phyloP scores from a whole-genome alignment of 495 filamentous ascomycete genomes.

The Cercophora newfieldiana region DNA sequence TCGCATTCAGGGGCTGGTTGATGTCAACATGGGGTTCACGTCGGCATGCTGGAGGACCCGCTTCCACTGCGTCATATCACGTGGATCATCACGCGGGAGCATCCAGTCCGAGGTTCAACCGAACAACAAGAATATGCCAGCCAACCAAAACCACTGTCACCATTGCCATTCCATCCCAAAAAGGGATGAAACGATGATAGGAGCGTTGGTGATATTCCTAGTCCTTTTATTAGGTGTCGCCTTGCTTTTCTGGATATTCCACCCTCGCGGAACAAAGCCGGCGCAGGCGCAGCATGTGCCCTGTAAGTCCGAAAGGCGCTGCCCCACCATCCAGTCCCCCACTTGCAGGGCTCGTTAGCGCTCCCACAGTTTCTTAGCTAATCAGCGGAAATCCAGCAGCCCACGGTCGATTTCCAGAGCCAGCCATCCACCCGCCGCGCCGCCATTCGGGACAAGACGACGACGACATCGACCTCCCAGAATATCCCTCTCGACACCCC shows the following conservation, averaged over 20 bases:
- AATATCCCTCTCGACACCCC: conserved; percentile 14
- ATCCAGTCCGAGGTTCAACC: not conserved
- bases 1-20: too few species aligned
- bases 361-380: conserved; percentile 33
- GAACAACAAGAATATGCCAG: not conserved
- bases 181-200: not conserved
- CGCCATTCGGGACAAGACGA: not conserved
- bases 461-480: conserved; percentile 8
- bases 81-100: not conserved
- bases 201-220: not conserved
- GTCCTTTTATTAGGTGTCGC: not conserved
- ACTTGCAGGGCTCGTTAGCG: not conserved
- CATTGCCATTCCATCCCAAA: not conserved
- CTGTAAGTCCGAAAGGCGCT: not conserved
- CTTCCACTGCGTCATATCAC: not conserved
- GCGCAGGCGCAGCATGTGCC: not conserved
- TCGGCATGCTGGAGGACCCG: too few species aligned
- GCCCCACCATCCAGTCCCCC: not conserved
- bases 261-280: not conserved
- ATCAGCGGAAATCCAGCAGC: conserved; percentile 15
- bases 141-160: not conserved
- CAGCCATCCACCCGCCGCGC: not conserved
- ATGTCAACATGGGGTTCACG: too few species aligned
- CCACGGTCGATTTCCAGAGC: conserved; percentile 2
- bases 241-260: not conserved